These are phyloP conservation scores for Populus nigra DNA, from an alignment of 345 rosid species.

Conservation along the genomic window DNA sequence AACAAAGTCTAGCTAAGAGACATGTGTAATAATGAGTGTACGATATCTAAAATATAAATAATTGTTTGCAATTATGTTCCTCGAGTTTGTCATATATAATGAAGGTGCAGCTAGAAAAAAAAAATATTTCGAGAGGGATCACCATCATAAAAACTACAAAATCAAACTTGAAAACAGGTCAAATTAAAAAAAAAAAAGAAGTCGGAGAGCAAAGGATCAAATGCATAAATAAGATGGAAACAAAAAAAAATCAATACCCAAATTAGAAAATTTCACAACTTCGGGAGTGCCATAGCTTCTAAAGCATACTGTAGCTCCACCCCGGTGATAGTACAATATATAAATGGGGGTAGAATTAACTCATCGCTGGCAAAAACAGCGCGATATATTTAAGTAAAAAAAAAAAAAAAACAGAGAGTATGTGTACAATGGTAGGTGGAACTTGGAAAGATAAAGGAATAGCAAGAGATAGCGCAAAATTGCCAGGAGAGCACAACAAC, in stretches of 20 bases:
- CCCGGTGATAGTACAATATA: too few relatives aligned
- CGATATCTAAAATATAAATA: neutral
- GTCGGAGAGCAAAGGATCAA: neutral
- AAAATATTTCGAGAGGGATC: neutral
- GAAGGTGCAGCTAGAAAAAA: neutral
- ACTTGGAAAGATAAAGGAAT: too few relatives aligned
- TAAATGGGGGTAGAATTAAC: too few relatives aligned
- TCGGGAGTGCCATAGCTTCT: too few relatives aligned
- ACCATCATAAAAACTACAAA: neutral
- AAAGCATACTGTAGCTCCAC: too few relatives aligned
- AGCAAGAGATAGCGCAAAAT: too few relatives aligned
- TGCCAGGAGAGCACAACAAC: too few relatives aligned
- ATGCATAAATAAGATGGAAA: neutral
- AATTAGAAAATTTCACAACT: neutral
- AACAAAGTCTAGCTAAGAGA: neutral
- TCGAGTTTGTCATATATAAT: neutral
- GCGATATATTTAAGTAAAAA: too few relatives aligned
- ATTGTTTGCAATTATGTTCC: neutral
- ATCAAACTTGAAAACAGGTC: neutral
- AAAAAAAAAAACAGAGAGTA: too few relatives aligned
- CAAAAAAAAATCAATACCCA: neutral
- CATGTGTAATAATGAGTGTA: slow-evolving; percentile 1
- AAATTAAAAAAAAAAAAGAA: too few relatives aligned
- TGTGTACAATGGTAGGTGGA: too few relatives aligned
- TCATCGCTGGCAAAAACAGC: too few relatives aligned